Evolutionary conservation across 108 stramenopile genomes (phyloP), one percentile per base, ranked within the genome.

Genomic region (Thalassiosira profunda): DNA sequence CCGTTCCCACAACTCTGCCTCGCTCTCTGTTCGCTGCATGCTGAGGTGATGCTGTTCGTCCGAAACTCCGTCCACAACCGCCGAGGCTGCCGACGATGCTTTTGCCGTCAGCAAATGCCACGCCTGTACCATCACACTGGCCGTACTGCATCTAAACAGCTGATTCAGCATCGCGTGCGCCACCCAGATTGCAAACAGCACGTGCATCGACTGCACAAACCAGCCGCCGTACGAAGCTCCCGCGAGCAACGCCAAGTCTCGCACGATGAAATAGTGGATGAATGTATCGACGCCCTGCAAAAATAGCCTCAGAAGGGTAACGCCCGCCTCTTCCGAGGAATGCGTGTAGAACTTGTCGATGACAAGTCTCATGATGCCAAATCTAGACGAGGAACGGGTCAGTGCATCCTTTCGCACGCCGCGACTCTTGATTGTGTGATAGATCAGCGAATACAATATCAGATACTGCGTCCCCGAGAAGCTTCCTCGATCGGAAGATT

Each of bases 161-260:
- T 83, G 82, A 75, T 83, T 83, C 59, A 75, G 30, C n/a, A 74
- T 68, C 1, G 82, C 82, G 70, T 83, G 82, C n/a, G 74, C 12
- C 28, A 79, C 72, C 82, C 82, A 83, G 24, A 83, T 23, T 11
- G 40, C 40, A 60, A 79, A 83, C 40, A 79, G 40, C 12, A 48
- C 26, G 36, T 70, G 72, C 51, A 83, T 62, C 23, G 48, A 48
- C 24, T 28, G 41, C 15, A 65, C 26, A 1, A 29, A 54, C 42
- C 40, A 51, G 47, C 60, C 60, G 47, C 26, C 42, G 1, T 17
- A 17, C 17, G 54, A 38, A n/a, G n/a, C n/a, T n/a, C n/a, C 11
- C 3, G 40, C 35, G 21, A 53, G 23, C 24, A 60, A 23, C 18
- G 70, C 44, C 62, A 83, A 28, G 18, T 83, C 82, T 21, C 69